phyloP scores from a whole-genome alignment of 306 rosid genomes.

The Lablab purpureus region DNA sequence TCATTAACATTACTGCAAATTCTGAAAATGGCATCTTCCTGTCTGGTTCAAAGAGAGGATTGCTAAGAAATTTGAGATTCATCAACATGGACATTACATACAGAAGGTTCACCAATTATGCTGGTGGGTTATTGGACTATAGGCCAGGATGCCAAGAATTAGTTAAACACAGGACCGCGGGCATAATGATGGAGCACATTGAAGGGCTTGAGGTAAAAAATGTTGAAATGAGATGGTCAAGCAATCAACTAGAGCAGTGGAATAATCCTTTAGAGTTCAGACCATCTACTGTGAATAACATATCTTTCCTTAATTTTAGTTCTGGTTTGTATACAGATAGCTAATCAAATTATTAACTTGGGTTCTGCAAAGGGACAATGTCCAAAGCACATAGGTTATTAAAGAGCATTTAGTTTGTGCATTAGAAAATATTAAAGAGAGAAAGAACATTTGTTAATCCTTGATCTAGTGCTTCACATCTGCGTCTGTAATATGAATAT shows the following conservation, averaged over 20 bases:
- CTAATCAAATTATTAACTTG: conserved; percentile 1
- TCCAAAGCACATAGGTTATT: background rate
- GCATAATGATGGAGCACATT: conserved; percentile 85
- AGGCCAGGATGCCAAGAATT: conserved; percentile 92
- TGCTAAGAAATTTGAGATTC: conserved; percentile 77
- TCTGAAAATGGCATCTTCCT: conserved; percentile 92
- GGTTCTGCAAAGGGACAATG: conserved; percentile 14
- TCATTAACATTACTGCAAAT: conserved; percentile 74
- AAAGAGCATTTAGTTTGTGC: conserved; percentile 29
- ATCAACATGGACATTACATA: conserved; percentile 71
- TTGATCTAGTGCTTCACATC: background rate
- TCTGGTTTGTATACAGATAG: conserved; percentile 54
- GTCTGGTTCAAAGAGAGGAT: conserved; percentile 81
- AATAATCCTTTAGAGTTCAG: conserved; percentile 83
- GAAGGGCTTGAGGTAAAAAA: conserved; percentile 76
- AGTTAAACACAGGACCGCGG: conserved; percentile 72
- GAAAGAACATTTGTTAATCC: background rate
- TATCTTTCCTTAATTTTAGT: conserved; percentile 68
- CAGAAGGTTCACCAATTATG: conserved; percentile 66
- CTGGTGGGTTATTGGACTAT: conserved; percentile 80
- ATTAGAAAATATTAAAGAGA: background rate
- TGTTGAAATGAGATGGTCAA: conserved; percentile 84
- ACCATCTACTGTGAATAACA: conserved; percentile 77
- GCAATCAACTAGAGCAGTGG: conserved; percentile 59
- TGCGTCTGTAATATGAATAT: background rate